phyloP scores from a whole-genome alignment of 495 filamentous ascomycete genomes.

The Entonaema liquescens region DNA sequence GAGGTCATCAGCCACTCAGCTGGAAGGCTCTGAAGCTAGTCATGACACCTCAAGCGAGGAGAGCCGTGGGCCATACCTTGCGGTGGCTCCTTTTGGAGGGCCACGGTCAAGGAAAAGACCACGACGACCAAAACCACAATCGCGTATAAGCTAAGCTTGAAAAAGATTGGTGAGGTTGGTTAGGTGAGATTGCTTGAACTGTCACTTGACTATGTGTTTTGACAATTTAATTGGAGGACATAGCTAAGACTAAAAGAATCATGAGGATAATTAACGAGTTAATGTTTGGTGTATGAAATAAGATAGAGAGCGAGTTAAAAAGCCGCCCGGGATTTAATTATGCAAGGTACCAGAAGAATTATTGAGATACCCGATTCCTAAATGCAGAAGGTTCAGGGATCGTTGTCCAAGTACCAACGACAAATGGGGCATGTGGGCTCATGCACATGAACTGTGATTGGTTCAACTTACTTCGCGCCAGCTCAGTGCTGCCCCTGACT shows the following conservation, averaged over 20 bases:
- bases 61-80: neutral
- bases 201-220: neutral
- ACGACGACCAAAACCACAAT: slow-evolving; percentile 23
- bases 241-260: neutral
- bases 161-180: slow-evolving; percentile 6
- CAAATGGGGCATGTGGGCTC: slow-evolving; percentile 11
- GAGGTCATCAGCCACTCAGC: neutral
- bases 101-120: slow-evolving; percentile 21
- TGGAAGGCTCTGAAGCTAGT: neutral
- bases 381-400: neutral
- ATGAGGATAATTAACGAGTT: neutral
- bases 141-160: slow-evolving; percentile 8
- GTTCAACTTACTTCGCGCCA: slow-evolving; percentile 10
- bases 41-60: slow-evolving; percentile 1
- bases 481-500: slow-evolving; percentile 34
- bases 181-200: neutral
- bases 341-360: neutral
- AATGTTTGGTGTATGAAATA: neutral
- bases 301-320: neutral
- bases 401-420: neutral
- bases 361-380: neutral
- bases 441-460: slow-evolving; percentile 1
- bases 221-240: neutral
- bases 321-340: neutral
- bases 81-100: slow-evolving; percentile 20